Percentiles rank a stretch among this genome's conserved stretches.
Conservation (phyloP, 2,329 filamentous ascomycete genomes). For the Juglanconis oblonga region DNA sequence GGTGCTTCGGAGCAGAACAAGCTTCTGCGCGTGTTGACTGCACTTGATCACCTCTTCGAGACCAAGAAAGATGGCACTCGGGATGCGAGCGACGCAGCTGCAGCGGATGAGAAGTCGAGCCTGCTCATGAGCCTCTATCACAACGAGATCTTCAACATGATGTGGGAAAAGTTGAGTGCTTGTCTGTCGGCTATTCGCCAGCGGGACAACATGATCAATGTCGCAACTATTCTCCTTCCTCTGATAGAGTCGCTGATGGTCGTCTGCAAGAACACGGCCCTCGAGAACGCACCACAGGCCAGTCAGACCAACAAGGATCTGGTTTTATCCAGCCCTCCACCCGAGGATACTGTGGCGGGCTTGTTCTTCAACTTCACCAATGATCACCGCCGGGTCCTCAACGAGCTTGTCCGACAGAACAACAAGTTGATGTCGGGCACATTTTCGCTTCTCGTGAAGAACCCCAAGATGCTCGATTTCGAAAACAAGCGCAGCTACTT, state of each 20-base stretch:
- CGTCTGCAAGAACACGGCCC: constrained; percentile 94
- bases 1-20: constrained; percentile 97
- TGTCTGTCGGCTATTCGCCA: constrained; percentile 86
- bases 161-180: constrained; percentile 90
- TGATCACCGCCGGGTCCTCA: constrained; percentile 94
- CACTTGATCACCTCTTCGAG: constrained; percentile 93
- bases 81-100: constrained; percentile 12
- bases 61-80: constrained; percentile 54
- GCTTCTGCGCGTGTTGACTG: constrained; percentile 84
- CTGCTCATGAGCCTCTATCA: constrained; percentile 86
- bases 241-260: constrained; percentile 98
- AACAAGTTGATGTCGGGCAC: constrained; percentile 98
- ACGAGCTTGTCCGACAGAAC: constrained; percentile 94
- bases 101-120: constrained; percentile 66
- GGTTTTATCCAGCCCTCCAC: constrained; percentile 70
- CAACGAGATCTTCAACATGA: constrained; percentile 80
- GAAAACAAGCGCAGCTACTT: constrained; percentile 99
- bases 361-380: constrained; percentile 98
- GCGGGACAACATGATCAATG: constrained; percentile 93
- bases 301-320: constrained; percentile 60
- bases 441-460: constrained; percentile 93
- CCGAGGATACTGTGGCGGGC: constrained; percentile 78
- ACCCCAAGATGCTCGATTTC: constrained; percentile 97
- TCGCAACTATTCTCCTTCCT: constrained; percentile 91
- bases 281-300: constrained; percentile 59